Conservation (phyloP, 768 basidiomycete species). For the Kockovaella imperatae region DNA sequence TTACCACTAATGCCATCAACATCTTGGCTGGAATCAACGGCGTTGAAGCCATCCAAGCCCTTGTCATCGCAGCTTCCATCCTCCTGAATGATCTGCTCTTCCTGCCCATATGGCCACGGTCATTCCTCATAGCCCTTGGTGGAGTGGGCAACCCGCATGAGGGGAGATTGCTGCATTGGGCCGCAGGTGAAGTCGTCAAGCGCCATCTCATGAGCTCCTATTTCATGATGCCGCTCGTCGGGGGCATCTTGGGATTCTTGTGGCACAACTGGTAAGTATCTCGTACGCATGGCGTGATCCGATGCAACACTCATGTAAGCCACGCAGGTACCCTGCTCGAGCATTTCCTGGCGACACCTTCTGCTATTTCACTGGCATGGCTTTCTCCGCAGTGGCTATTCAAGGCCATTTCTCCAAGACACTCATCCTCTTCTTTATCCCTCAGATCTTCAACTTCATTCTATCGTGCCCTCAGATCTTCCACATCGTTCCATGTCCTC, state of each 20-base stretch:
- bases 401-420: slow-evolving; percentile 98
- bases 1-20: slow-evolving; percentile 96
- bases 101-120: slow-evolving; percentile 57
- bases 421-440: slow-evolving; percentile 88
- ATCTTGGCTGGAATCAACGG: slow-evolving; percentile 98
- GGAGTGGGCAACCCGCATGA: slow-evolving; percentile 31
- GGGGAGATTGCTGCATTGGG: slow-evolving; percentile 32
- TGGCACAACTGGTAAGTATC: slow-evolving; percentile 85
- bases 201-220: slow-evolving; percentile 92
- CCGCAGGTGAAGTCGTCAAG: slow-evolving; percentile 64
- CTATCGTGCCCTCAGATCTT: slow-evolving; percentile 92
- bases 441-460: slow-evolving; percentile 96
- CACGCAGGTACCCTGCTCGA: slow-evolving; percentile 80
- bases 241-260: slow-evolving; percentile 79
- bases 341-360: slow-evolving; percentile 95
- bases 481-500: slow-evolving; percentile 83
- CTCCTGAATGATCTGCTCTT: slow-evolving; percentile 87
- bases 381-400: slow-evolving; percentile 94
- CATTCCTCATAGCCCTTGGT: slow-evolving; percentile 10
- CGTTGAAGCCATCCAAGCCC: slow-evolving; percentile 84
- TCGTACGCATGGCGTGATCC: not conserved
- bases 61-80: slow-evolving; percentile 84
- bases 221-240: slow-evolving; percentile 91
- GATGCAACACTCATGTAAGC: not conserved
- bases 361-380: slow-evolving; percentile 97